These are phyloP conservation scores for Globisporangium emineosum DNA, from an alignment of 352 stramenopile genomes.

Conservation along the genomic window DNA sequence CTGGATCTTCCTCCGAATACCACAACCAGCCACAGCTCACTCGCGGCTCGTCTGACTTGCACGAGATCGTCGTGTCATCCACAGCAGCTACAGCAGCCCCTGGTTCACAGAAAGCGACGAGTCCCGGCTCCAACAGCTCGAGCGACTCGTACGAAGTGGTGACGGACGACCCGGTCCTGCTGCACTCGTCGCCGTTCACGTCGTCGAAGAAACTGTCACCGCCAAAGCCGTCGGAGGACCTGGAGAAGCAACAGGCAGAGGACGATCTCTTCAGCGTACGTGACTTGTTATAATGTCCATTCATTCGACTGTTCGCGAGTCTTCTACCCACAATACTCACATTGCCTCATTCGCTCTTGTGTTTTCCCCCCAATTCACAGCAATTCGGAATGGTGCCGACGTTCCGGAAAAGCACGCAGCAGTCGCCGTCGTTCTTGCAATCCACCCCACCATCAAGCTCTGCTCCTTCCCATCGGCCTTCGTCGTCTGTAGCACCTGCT, in stretches of 20 bases:
- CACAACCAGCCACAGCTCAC: conserved; percentile 2
- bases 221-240: conserved; percentile 20
- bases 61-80: conserved; percentile 26
- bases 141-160: conserved; percentile 73
- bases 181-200: conserved; percentile 19
- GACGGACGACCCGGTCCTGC: conserved; percentile 30
- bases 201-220: conserved; percentile 13
- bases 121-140: conserved; percentile 58
- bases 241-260: conserved; percentile 32
- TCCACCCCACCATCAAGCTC: conserved; percentile 9
- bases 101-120: conserved; percentile 17
- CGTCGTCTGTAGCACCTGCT: conserved; percentile 9
- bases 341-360: background rate
- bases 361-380: conserved; percentile 20
- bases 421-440: conserved; percentile 20
- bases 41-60: conserved; percentile 8
- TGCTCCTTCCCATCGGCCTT: conserved; percentile 20
- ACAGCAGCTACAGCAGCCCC: conserved; percentile 9
- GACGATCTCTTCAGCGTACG: conserved; percentile 83
- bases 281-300: no score
- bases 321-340: background rate
- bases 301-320: conserved; percentile 1
- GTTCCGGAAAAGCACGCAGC: conserved; percentile 64
- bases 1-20: background rate
- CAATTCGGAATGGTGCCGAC: conserved; percentile 84